A percentile compares a stretch with the other conserved stretches of the same genome.
Conservation (phyloP, 148 eudicot genomes). For the Persicaria tinctoria region DNA sequence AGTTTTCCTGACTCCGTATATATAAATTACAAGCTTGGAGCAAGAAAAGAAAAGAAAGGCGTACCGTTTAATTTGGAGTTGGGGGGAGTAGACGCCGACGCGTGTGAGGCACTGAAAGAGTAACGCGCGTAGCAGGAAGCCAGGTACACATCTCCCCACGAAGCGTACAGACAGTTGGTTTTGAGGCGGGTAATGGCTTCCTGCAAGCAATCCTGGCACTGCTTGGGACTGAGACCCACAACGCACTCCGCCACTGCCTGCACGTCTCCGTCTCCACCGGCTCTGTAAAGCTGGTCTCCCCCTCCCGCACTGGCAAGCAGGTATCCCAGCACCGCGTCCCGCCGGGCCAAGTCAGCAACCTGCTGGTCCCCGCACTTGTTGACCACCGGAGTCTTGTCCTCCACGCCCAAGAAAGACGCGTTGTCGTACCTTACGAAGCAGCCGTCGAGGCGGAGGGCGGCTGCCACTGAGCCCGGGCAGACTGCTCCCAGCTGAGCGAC, state of each 20-base stretch:
- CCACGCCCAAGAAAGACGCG: conserved; percentile 34
- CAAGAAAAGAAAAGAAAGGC: no score
- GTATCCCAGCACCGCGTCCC: conserved; percentile 25
- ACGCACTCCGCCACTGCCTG: conserved; percentile 49
- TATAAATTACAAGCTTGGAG: no score
- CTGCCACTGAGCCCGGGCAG: conserved; percentile 32
- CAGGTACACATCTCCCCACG: conserved; percentile 17
- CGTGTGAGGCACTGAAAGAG: no score
- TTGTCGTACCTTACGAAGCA: conserved; percentile 54
- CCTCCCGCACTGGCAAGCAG: conserved; percentile 20
- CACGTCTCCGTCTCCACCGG: conserved; percentile 27
- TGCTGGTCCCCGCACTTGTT: conserved; percentile 37
- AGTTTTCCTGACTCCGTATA: no score
- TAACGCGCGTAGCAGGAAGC: no score
- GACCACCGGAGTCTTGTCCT: conserved; percentile 37
- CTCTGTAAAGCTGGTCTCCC: conserved; percentile 26
- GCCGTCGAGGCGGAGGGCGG: conserved; percentile 41
- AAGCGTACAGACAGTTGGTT: conserved; percentile 26
- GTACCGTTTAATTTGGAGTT: no score
- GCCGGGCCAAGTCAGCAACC: conserved; percentile 16
- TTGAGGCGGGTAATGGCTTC: conserved; percentile 45
- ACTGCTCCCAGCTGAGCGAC: conserved; percentile 29
- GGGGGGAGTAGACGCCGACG: no score
- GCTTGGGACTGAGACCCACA: conserved; percentile 34
- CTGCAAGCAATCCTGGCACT: conserved; percentile 49